Evolutionary conservation across 2,329 filamentous ascomycete species (phyloP), one percentile per base, ranked within the genome.

Genomic region (Diaporthe longicolla): DNA sequence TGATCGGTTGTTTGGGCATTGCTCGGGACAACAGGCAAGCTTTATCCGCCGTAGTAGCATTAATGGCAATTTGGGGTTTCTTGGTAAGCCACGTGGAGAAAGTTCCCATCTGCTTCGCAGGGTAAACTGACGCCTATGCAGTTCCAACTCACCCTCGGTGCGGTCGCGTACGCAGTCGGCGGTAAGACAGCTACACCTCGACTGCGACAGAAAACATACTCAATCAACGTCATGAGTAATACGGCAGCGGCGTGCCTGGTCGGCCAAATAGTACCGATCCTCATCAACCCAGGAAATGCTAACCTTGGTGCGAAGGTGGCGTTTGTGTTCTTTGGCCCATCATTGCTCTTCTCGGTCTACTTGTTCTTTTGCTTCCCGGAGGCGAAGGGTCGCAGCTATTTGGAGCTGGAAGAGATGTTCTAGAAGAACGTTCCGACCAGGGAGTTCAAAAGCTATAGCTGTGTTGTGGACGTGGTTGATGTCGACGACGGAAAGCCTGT

Each of bases 141-240:
- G 59, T 63, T 63, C 11, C 59, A 63, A 63, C 59, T 63, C 5
- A 63, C 59, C 17, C 59, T 82, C 3, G 80, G 79, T 1, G 78
- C 80, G 10, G 77, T 79, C 4, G 80, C 79, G 3, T 82, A 80
- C 74, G 79, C 78, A 15, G 76, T 82, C 15, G 78, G 79, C 29
- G 80, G 80, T 24, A 80, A 82, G 74, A 80, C 80, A 10, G 73
- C 81, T 3, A 80, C 77, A 70, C 78, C 57, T 43, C 76, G 78
- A 73, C 78, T 82, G 32, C 77, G 80, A 7, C 80, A 81, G 74
- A 82, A 81, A 74, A 82, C 80, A 0, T 81, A 82, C 75, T 79
- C 77, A 15, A 80, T 82, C 77, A 82, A 81, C 76, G 80, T 82
- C 48, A 80, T 82, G 78, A 74, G 70, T 13, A 75, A 78, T 4